These are phyloP conservation scores for Tulasnella sp. DNA, from an alignment of 768 basidiomycete species.

Conservation along the genomic window DNA sequence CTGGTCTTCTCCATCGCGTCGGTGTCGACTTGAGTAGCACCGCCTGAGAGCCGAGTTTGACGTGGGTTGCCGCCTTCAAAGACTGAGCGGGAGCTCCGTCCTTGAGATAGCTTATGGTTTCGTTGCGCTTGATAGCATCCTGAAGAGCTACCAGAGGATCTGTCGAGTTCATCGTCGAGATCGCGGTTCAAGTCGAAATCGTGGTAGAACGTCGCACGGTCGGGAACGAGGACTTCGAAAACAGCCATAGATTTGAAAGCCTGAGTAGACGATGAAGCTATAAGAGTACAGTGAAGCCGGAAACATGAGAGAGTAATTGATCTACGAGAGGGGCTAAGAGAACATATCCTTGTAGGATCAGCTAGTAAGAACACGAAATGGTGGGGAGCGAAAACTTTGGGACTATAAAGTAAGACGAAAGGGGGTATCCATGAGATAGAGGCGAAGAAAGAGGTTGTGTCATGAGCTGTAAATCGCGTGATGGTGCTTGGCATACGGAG, in stretches of 20 bases:
- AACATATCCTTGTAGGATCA: not conserved
- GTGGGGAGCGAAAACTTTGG: not conserved
- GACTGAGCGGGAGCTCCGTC: slow-evolving; percentile 32
- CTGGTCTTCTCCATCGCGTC: slow-evolving; percentile 69
- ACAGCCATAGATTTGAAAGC: not conserved
- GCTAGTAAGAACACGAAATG: not conserved
- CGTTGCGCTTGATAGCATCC: slow-evolving; percentile 48
- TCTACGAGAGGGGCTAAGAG: not conserved
- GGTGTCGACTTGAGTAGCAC: slow-evolving; percentile 59
- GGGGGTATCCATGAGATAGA: not conserved
- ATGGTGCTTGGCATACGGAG: not conserved
- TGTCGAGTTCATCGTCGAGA: slow-evolving; percentile 1
- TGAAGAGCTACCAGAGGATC: slow-evolving; percentile 42
- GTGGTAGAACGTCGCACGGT: not conserved
- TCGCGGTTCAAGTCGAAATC: not conserved
- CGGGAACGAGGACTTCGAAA: not conserved
- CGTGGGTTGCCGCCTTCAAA: slow-evolving; percentile 48
- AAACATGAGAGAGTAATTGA: not conserved
- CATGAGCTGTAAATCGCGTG: not conserved
- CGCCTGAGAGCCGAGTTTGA: slow-evolving; percentile 42
- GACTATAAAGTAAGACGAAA: not conserved
- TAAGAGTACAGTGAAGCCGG: not conserved
- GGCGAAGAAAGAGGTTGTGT: not conserved
- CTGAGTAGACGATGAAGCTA: not conserved
- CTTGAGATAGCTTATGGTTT: slow-evolving; percentile 38